Evolutionary conservation across 2,329 filamentous ascomycete genomes (phyloP).

Genomic region (Intubia oerlemansii): DNA sequence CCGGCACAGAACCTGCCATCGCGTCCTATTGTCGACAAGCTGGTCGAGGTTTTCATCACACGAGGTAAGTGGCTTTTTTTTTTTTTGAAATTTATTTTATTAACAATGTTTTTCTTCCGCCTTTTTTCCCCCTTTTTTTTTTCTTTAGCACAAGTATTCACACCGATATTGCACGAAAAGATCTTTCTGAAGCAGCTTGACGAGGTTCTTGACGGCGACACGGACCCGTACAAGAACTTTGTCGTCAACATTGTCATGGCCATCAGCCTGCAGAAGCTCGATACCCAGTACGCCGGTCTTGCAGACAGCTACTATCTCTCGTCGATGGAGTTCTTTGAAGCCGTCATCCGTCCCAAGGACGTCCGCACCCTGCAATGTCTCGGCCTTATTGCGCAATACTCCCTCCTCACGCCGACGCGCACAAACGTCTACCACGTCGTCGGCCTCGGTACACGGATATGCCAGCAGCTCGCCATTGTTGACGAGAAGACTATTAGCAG

Average conservation of each 20-base stretch:
- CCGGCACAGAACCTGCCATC: conserved; percentile 59
- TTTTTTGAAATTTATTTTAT: too few species aligned
- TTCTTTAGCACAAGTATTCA: conserved; percentile 64
- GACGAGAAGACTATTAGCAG: conserved; percentile 74
- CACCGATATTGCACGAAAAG: conserved; percentile 70
- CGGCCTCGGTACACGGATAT: conserved; percentile 68
- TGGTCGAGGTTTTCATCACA: conserved; percentile 69
- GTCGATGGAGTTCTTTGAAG: conserved; percentile 66
- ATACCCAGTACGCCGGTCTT: conserved; percentile 72
- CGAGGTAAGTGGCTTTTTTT: conserved; percentile 36
- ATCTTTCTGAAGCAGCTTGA: conserved; percentile 57
- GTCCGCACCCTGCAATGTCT: conserved; percentile 82
- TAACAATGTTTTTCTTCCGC: too few species aligned
- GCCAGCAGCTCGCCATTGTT: conserved; percentile 69
- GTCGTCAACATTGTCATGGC: conserved; percentile 80
- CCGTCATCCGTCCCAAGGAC: conserved; percentile 71
- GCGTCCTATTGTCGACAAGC: conserved; percentile 48
- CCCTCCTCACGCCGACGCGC: conserved; percentile 72
- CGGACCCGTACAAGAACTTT: conserved; percentile 70
- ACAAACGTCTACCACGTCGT: conserved; percentile 89
- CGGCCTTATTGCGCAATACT: conserved; percentile 73
- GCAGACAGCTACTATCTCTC: conserved; percentile 91
- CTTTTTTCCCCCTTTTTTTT: too few species aligned
- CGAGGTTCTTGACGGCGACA: conserved; percentile 56
- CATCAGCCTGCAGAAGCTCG: conserved; percentile 83